phyloP scores from a whole-genome alignment of 2,329 filamentous ascomycete genomes.

The Trichoderma sp. region DNA sequence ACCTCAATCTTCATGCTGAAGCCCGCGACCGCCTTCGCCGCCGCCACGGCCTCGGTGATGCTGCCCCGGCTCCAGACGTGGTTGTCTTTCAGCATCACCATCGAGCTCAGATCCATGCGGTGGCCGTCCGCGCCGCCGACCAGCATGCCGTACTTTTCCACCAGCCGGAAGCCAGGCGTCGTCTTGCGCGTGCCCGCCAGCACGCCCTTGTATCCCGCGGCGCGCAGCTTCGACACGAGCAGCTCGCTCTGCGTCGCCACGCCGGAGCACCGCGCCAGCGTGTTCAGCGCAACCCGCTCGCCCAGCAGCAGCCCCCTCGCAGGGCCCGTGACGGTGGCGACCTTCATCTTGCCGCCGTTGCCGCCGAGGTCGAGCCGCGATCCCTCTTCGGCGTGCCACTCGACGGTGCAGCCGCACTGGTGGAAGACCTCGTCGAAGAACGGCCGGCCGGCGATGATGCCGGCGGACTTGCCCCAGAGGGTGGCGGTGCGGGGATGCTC shows the following conservation, averaged over 20 bases:
- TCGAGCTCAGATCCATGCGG: slow-evolving; percentile 84
- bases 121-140: slow-evolving; percentile 92
- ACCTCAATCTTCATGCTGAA: slow-evolving; percentile 96
- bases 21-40: slow-evolving; percentile 81
- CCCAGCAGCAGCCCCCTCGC: slow-evolving; percentile 81
- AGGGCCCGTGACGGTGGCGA: slow-evolving; percentile 85
- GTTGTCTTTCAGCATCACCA: slow-evolving; percentile 99
- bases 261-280: slow-evolving; percentile 86
- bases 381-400: slow-evolving; percentile 85
- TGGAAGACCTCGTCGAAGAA: slow-evolving; percentile 94
- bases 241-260: slow-evolving; percentile 72
- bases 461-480: slow-evolving; percentile 70
- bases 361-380: slow-evolving; percentile 60
- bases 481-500: slow-evolving; percentile 65
- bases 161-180: slow-evolving; percentile 89
- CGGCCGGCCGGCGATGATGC: slow-evolving; percentile 86
- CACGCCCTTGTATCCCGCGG: slow-evolving; percentile 76
- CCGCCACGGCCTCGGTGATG: slow-evolving; percentile 82
- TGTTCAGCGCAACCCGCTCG: slow-evolving; percentile 90
- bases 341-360: slow-evolving; percentile 55
- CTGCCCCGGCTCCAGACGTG: slow-evolving; percentile 91
- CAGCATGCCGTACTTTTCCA: slow-evolving; percentile 98
- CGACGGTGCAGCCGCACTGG: slow-evolving; percentile 87
- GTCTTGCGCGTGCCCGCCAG: slow-evolving; percentile 97
- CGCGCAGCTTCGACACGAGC: slow-evolving; percentile 60